Base-by-base conservation (phyloP, 352 stramenopile species). In the Pilasporangium apinafurcum region DNA sequence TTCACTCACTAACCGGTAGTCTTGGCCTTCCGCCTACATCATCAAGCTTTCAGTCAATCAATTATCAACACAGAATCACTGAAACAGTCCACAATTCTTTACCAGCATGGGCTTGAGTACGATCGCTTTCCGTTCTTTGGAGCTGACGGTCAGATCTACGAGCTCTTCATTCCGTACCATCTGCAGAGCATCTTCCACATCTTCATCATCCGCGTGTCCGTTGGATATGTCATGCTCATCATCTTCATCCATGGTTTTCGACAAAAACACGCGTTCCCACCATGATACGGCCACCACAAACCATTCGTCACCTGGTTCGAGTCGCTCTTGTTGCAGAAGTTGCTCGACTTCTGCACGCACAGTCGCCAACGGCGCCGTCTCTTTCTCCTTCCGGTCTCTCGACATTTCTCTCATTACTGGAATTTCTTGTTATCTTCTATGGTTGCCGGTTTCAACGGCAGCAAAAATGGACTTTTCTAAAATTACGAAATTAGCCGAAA, bases 1-100 rank as follows among this genome's bases (percentile, higher is more conserved):
- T 43, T 83, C 59, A 43, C 74, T 89, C 44, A 91, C 79, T 1
- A 87, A 39, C 5, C 65, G 63, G 47, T 75, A 91, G 56, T 91
- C 66, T 13, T 38, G 57, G 7, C 58, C 65, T 53, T 91, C 79
- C n/a, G 68, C 66, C 72, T 83, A 41, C 9, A 51, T 12, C 16
- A 32, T 20, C 26, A 42, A n/a, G 29, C 38, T 16, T 38, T 16
- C 35, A 33, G 43, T 8, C 12, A 55, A n/a, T 14, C 18, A 29
- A 33, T 17, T 9, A 18, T 8, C 3, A 20, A 39, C 17, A 39
- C n/a, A 20, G 26, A 40, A 21, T 30, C 6, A n/a, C 32, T 32
- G 18, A 12, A 30, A n/a, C 18, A 35, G 31, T 21, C 18, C 13
- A 37, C 5, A 38, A n/a, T 9, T 17, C 26, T 56, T 28, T 62